A percentile compares a stretch with the other conserved stretches of the same genome.
These are phyloP conservation scores for Canna indica DNA, from an alignment of 176 grass and related monocot species.

Conservation along the genomic window DNA sequence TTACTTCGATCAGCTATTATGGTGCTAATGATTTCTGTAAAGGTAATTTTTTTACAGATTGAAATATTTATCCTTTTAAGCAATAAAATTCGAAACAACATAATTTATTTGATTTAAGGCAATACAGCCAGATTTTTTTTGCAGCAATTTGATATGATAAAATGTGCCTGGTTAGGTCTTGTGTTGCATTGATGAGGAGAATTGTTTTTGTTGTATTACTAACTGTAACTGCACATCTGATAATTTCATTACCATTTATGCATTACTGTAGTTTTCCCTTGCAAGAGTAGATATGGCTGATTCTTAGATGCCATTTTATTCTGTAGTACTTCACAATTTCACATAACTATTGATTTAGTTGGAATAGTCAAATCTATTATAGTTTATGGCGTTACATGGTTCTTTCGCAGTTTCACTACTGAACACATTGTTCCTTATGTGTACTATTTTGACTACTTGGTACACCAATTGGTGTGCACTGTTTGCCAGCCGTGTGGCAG, in stretches of 20 bases:
- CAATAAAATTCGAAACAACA: neutral
- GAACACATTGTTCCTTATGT: neutral
- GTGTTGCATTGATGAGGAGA: neutral
- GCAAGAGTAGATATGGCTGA: too few relatives aligned
- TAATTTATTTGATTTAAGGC: neutral
- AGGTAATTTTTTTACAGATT: slow-evolving; percentile 37
- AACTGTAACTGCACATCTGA: neutral
- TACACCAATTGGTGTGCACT: too few relatives aligned
- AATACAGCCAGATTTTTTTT: neutral
- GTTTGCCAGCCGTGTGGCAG: too few relatives aligned
- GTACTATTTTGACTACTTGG: neutral
- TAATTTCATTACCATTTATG: neutral
- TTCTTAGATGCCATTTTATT: too few relatives aligned
- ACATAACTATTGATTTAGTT: neutral
- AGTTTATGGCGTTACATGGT: too few relatives aligned
- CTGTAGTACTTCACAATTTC: too few relatives aligned
- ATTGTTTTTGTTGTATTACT: neutral
- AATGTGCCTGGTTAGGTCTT: neutral
- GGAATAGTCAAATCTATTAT: too few relatives aligned
- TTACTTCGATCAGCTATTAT: slow-evolving; percentile 54
- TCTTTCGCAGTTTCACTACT: too few relatives aligned
- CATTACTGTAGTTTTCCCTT: too few relatives aligned
- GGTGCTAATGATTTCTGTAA: slow-evolving; percentile 73
- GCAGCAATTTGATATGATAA: neutral
- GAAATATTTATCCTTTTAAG: neutral